These are phyloP conservation scores for Blastocystis sp. DNA, from an alignment of 352 stramenopile species.

Conservation along the genomic window DNA sequence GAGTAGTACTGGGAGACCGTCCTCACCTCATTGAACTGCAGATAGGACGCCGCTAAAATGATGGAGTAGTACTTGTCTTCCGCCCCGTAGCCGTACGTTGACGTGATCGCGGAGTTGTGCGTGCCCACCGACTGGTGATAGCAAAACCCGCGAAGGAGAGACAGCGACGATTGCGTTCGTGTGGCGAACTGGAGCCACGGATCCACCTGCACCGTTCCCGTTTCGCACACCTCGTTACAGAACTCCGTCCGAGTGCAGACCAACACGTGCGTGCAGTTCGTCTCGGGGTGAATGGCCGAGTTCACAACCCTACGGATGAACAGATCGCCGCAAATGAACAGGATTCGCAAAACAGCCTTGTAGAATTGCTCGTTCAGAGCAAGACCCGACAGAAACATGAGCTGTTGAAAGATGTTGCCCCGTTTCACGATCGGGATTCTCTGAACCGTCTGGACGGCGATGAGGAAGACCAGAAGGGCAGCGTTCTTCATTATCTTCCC, in stretches of 20 bases:
- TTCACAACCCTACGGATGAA: constrained; percentile 44
- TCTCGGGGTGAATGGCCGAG: background rate
- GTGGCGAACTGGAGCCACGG: constrained; percentile 32
- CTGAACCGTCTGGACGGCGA: background rate
- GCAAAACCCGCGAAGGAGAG: constrained; percentile 78
- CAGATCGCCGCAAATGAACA: background rate
- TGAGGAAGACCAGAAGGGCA: background rate
- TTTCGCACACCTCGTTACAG: constrained; percentile 23
- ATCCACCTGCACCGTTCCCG: constrained; percentile 10
- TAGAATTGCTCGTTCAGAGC: constrained; percentile 48
- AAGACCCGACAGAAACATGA: constrained; percentile 51
- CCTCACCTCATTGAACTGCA: constrained; percentile 60
- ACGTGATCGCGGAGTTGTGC: constrained; percentile 83
- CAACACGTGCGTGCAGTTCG: constrained; percentile 43
- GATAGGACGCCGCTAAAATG: constrained; percentile 47
- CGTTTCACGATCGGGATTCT: background rate
- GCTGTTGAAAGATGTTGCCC: constrained; percentile 63
- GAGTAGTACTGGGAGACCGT: constrained; percentile 78
- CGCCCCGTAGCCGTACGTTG: constrained; percentile 52
- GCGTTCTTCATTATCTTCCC: background rate
- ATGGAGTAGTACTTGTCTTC: constrained; percentile 52
- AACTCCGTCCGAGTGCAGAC: constrained; percentile 32
- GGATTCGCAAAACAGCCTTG: constrained; percentile 4
- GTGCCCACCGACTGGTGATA: constrained; percentile 80
- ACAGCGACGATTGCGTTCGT: constrained; percentile 42